Evolutionary conservation across 106 monocot species (phyloP).

Genomic region (Acorus calamus): DNA sequence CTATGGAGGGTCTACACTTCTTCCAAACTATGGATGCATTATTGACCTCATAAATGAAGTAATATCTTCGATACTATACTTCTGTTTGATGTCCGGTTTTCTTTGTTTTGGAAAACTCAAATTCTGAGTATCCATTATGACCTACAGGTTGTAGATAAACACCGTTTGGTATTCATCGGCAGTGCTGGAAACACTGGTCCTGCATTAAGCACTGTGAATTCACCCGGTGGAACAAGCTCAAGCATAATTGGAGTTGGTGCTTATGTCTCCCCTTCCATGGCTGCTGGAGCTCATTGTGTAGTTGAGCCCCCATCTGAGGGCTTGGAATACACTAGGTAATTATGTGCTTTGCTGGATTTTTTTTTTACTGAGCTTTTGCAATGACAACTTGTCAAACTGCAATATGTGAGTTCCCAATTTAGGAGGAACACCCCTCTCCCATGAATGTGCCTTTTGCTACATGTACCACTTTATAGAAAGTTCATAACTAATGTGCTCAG

Average conservation of each 20-base stretch:
- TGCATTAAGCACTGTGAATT: conserved; percentile 84
- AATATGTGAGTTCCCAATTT: no score
- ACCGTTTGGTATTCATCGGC: conserved; percentile 76
- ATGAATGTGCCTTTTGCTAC: no score
- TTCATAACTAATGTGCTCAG: no score
- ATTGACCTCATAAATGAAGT: conserved; percentile 91
- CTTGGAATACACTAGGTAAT: conserved; percentile 94
- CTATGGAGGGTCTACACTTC: conserved; percentile 81
- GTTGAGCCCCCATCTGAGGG: conserved; percentile 79
- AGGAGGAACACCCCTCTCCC: no score
- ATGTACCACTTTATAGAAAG: no score
- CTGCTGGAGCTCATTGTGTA: conserved; percentile 85
- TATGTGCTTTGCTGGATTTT: no score
- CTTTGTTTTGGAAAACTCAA: neutral
- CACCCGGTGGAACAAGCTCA: conserved; percentile 93
- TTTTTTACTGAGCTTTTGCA: neutral
- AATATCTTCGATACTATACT: neutral
- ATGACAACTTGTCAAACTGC: neutral
- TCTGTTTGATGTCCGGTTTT: neutral
- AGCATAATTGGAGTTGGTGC: conserved; percentile 96
- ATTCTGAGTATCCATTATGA: conserved; percentile 4
- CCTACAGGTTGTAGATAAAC: conserved; percentile 77
- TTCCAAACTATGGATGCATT: conserved; percentile 96
- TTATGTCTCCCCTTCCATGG: conserved; percentile 96
- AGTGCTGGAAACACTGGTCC: conserved; percentile 98